These are phyloP conservation scores for Plasmodium gallinaceum DNA, from an alignment of 169 alveolate genomes.

Conservation along the genomic window DNA sequence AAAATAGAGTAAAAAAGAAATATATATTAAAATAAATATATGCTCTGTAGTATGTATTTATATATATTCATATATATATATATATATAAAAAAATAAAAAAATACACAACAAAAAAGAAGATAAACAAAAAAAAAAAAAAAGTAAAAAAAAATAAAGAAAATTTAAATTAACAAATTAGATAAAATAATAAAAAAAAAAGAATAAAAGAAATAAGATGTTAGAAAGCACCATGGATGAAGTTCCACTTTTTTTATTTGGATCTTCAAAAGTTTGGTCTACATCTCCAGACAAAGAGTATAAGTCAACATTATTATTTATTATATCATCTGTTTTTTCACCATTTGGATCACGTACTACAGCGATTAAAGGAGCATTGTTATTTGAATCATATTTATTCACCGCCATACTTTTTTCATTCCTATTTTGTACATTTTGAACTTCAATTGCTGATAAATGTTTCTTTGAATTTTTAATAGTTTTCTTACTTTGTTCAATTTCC, in stretches of 20 bases:
- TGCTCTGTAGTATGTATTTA: slow-evolving; percentile 5
- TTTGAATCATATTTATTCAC: background rate
- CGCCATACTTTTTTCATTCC: background rate
- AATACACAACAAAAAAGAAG: background rate
- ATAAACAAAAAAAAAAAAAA: slow-evolving; percentile 3
- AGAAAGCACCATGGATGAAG: slow-evolving; percentile 10
- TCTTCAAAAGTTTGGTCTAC: slow-evolving; percentile 38
- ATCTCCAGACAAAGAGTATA: slow-evolving; percentile 21
- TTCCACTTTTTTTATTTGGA: slow-evolving; percentile 8
- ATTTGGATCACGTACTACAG: slow-evolving; percentile 18
- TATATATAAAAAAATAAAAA: background rate
- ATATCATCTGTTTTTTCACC: slow-evolving; percentile 50
- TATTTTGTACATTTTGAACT: slow-evolving; percentile 35
- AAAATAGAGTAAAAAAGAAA: background rate
- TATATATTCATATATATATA: slow-evolving; percentile 8
- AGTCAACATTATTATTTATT: slow-evolving; percentile 43
- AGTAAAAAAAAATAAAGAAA: slow-evolving; percentile 9
- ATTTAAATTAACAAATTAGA: slow-evolving; percentile 23
- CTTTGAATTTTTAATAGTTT: slow-evolving; percentile 27
- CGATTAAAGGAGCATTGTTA: slow-evolving; percentile 47
- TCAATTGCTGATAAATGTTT: slow-evolving; percentile 30
- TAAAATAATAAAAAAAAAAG: slow-evolving; percentile 7
- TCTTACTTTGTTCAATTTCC: slow-evolving; percentile 41
- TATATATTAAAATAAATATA: slow-evolving; percentile 5
- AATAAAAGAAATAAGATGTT: slow-evolving; percentile 9